Percentiles rank a stretch among this genome's conserved stretches.
These are phyloP conservation scores for Aechmea fasciata DNA, from an alignment of 176 grass and related monocot genomes.

Conservation along the genomic window DNA sequence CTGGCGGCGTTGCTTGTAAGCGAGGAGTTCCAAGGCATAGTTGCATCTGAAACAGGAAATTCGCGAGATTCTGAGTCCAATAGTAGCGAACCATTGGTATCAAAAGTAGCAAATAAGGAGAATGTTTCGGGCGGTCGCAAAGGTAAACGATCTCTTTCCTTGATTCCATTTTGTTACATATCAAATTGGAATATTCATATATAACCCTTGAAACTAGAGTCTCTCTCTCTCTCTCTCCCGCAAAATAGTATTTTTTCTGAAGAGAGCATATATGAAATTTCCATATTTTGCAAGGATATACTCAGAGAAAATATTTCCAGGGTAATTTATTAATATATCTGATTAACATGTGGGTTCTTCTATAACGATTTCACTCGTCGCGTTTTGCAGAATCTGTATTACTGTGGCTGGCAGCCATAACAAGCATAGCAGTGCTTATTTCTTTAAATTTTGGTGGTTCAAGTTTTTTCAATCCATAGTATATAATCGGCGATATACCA, in stretches of 20 bases:
- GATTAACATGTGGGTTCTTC: too few species aligned
- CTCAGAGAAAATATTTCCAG: too few species aligned
- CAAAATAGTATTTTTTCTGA: too few species aligned
- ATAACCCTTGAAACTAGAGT: too few species aligned
- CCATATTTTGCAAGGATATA: too few species aligned
- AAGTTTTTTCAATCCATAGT: conserved; percentile 76
- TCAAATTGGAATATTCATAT: too few species aligned
- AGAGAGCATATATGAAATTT: too few species aligned
- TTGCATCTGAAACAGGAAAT: conserved; percentile 52
- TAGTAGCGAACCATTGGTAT: conserved; percentile 6
- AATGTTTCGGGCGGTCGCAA: conserved; percentile 24
- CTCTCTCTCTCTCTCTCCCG: neutral
- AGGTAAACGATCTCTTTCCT: conserved; percentile 27
- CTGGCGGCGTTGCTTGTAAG: conserved; percentile 85
- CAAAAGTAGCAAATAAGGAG: conserved; percentile 14
- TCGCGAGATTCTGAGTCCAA: conserved; percentile 25
- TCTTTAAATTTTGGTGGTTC: conserved; percentile 60
- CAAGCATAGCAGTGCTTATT: conserved; percentile 50
- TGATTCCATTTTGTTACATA: neutral
- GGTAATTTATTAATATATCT: too few species aligned
- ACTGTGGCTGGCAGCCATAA: conserved; percentile 71
- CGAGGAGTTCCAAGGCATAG: conserved; percentile 95
- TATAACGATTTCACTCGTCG: too few species aligned
- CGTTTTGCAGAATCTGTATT: conserved; percentile 48
- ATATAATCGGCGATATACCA: neutral